Base-by-base conservation (phyloP, 148 eudicot species). In the Silene conica region DNA sequence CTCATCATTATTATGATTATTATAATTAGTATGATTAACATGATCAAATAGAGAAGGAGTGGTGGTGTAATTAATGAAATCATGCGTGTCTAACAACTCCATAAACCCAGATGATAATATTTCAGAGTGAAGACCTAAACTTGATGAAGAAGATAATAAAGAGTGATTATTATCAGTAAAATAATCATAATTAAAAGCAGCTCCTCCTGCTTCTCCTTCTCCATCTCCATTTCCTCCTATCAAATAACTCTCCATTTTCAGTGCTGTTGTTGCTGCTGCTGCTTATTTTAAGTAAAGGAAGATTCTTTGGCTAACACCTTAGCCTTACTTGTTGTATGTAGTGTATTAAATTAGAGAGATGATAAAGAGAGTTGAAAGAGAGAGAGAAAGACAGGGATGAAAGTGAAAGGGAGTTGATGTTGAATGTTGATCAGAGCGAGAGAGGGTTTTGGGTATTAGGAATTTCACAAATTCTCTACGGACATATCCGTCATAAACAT, bases 41-140 rank as follows among this genome's bases (percentile, higher is more conserved):
- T 57, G 66, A 74, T 79, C 78, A 74, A 74, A 60, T 66, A 74
- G 20, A 74, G 75, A 74, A 16, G 82, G 75, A 43, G 15, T 63
- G 57, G 69, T 63, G n/a, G 55, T 50, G 55, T 50, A 3, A 50
- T 74, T 70, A 19, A 79, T 74, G 57, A 74, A 71, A 61, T 86
- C 88, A 46, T 83, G 86, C 80, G 84, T 38, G 67, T 88, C 88
- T 65, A 92, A 67, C 28, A 90, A 80, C 80, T 90, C 97, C 97
- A 87, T 87, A 73, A 92, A 92, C 72, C 96, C 91, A 28, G 52
- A 22, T 20, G 70, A 50, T 12, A 64, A 41, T 45, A 65, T 38
- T 38, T 38, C 8, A 6, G 43, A 6, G 43, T 38, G 8, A 34
- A 67, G 48, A 26, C 25, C 72, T 20, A 67, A 52, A 34, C 25